Conservation (phyloP, 2,329 filamentous ascomycete species). For the Nigrospora sphaerica region DNA sequence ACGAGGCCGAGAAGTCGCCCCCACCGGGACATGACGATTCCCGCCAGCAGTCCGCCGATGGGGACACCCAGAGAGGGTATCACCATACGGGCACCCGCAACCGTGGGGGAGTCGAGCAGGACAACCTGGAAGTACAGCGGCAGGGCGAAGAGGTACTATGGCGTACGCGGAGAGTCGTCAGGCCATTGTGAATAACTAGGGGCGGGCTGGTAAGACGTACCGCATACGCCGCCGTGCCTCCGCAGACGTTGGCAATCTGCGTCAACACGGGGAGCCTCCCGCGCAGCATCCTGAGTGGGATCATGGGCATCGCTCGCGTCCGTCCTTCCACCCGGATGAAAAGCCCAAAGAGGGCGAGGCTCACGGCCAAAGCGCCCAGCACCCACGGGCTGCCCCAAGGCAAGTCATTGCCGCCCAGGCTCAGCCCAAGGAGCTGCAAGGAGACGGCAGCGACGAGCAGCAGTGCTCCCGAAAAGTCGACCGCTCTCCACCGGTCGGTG, state of each 20-base stretch:
- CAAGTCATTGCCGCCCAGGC: slow-evolving; percentile 47
- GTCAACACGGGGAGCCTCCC: slow-evolving; percentile 46
- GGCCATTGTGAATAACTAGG: no score
- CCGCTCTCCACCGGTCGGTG: slow-evolving; percentile 38
- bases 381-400: slow-evolving; percentile 45
- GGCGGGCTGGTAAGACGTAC: slow-evolving; percentile 29
- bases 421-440: slow-evolving; percentile 47
- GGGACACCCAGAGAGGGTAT: slow-evolving; percentile 56
- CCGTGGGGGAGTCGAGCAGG: slow-evolving; percentile 54
- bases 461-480: slow-evolving; percentile 52
- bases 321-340: slow-evolving; percentile 42
- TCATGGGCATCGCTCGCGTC: slow-evolving; percentile 44
- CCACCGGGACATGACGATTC: slow-evolving; percentile 51
- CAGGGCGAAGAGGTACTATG: slow-evolving; percentile 58
- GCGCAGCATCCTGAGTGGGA: slow-evolving; percentile 49
- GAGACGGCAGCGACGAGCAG: slow-evolving; percentile 53
- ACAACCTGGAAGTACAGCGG: slow-evolving; percentile 66
- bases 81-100: slow-evolving; percentile 56
- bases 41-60: slow-evolving; percentile 47
- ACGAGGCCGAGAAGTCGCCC: slow-evolving; percentile 45
- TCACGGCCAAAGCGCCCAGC: slow-evolving; percentile 34
- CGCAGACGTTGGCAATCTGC: slow-evolving; percentile 52
- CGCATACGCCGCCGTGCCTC: slow-evolving; percentile 54
- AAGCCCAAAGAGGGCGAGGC: slow-evolving; percentile 30
- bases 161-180: neutral